These are phyloP conservation scores for Camelina hispida DNA, from an alignment of 345 rosid species.

Conservation along the genomic window DNA sequence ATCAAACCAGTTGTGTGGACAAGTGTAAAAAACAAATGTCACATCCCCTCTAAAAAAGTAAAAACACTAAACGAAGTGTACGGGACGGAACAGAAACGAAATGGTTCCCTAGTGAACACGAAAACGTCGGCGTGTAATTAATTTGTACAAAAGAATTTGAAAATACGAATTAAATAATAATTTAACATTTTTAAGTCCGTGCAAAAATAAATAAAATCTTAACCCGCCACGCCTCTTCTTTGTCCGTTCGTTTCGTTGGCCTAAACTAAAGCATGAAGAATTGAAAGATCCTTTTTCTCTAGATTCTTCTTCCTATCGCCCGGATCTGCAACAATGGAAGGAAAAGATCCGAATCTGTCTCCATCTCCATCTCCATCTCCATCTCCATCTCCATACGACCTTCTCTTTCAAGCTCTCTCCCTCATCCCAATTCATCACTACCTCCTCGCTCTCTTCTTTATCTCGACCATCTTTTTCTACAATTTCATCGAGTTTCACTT, in stretches of 20 bases:
- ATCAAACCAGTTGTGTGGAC: too few relatives aligned
- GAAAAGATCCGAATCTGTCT: constrained; percentile 22
- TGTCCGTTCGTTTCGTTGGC: not conserved
- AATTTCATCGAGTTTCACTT: constrained; percentile 72
- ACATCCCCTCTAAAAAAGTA: too few relatives aligned
- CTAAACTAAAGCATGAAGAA: constrained; percentile 3
- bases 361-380: constrained; percentile 55
- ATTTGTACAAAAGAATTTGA: not conserved
- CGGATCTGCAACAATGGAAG: constrained; percentile 27
- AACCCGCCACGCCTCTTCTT: constrained; percentile 2
- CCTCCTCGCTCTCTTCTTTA: constrained; percentile 40
- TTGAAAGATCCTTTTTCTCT: not conserved
- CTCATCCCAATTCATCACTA: constrained; percentile 64
- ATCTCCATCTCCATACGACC: constrained; percentile 55
- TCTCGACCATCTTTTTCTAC: constrained; percentile 55
- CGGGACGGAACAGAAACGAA: not conserved
- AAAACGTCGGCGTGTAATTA: not conserved
- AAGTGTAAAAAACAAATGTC: too few relatives aligned
- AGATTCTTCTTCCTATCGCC: not conserved
- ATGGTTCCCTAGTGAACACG: not conserved
- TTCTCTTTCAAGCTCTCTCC: constrained; percentile 52
- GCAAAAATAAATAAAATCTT: not conserved
- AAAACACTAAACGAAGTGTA: too few relatives aligned
- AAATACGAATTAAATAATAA: not conserved
- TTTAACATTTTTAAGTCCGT: not conserved